phyloP scores from a whole-genome alignment of 495 filamentous ascomycete species.

The Tricharina praecox region DNA sequence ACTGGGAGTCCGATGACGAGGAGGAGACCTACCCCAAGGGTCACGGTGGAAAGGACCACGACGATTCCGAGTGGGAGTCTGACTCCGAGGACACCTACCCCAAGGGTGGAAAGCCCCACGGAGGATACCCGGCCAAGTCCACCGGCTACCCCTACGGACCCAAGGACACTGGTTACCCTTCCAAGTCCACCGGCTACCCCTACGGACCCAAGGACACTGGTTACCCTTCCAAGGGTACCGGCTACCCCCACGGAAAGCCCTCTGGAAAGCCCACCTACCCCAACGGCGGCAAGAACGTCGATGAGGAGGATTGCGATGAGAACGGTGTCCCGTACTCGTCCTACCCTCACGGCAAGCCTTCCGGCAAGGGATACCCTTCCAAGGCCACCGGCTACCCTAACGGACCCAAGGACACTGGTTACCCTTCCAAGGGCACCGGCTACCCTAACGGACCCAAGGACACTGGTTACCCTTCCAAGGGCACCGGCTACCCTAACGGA shows the following conservation, averaged over 20 bases:
- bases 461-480: not conserved
- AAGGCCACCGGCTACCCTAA: not conserved
- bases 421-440: not conserved
- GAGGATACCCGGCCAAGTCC: no score
- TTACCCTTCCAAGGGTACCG: not conserved
- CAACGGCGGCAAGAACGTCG: constrained; percentile 1
- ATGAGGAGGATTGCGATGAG: no score
- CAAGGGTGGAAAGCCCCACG: no score
- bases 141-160: no score
- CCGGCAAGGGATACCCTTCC: no score
- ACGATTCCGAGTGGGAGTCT: no score
- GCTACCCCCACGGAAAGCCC: not conserved
- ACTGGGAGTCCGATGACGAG: not conserved
- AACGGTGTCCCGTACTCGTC: no score
- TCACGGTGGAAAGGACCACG: no score
- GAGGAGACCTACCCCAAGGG: constrained; percentile 1
- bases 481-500: not conserved
- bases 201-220: not conserved
- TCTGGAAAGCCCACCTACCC: not conserved
- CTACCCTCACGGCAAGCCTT: no score
- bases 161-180: not conserved
- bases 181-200: not conserved
- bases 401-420: not conserved
- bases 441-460: not conserved
- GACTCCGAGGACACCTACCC: no score